phyloP scores from a whole-genome alignment of 179 eudicot genomes.

The Amaranthus tricolor region DNA sequence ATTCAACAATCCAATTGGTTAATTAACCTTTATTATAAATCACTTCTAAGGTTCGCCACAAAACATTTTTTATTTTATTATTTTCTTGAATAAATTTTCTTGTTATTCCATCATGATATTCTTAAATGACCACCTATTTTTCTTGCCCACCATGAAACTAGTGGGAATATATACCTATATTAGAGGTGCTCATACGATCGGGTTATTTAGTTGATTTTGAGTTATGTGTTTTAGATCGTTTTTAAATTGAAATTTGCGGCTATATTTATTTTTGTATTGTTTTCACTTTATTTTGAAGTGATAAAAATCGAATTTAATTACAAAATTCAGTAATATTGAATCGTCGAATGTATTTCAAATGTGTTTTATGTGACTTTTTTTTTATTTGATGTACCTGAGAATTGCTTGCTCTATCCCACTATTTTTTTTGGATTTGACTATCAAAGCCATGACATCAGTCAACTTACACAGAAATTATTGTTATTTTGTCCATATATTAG shows the following conservation, averaged over 20 bases:
- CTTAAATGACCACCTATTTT: background rate
- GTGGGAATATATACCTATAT: conserved; percentile 17
- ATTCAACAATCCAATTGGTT: conserved; percentile 8
- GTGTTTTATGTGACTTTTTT: no score
- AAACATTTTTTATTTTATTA: background rate
- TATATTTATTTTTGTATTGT: no score
- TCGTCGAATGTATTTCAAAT: no score
- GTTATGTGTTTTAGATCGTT: no score
- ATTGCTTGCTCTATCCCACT: background rate
- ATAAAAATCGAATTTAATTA: no score
- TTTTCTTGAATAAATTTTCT: background rate
- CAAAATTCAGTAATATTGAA: no score
- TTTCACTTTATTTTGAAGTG: no score
- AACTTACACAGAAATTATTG: background rate
- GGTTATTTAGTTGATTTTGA: no score
- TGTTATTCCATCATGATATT: conserved; percentile 18
- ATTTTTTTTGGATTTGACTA: background rate
- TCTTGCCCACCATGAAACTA: background rate
- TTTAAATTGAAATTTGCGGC: no score
- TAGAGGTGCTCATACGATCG: background rate
- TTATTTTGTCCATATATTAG: background rate
- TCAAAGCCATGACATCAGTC: conserved; percentile 3
- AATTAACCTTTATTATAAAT: background rate
- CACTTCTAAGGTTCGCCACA: conserved; percentile 29
- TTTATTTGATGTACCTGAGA: background rate